A percentile compares a stretch with the other conserved stretches of the same genome.
Evolutionary conservation across 2,329 filamentous ascomycete genomes (phyloP).

Genomic region (Ophiostoma tasmaniense): DNA sequence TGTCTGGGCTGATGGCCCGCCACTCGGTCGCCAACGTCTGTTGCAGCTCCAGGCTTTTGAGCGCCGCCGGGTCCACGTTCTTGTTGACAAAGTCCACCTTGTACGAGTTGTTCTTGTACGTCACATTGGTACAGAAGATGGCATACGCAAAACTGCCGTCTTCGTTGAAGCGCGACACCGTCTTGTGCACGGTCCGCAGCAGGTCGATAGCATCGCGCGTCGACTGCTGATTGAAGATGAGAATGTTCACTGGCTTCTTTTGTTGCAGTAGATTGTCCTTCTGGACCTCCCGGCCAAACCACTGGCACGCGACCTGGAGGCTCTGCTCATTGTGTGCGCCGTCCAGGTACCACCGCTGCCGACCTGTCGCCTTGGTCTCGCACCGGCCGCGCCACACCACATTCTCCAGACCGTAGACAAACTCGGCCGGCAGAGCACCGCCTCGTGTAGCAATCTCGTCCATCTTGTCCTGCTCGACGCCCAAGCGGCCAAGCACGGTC

Average conservation of each 20-base stretch:
- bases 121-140: constrained; percentile 37
- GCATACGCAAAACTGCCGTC: constrained; percentile 55
- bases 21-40: constrained; percentile 43
- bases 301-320: constrained; percentile 63
- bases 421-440: constrained; percentile 40
- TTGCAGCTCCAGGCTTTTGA: constrained; percentile 44
- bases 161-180: constrained; percentile 22
- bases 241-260: constrained; percentile 29
- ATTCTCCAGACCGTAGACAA: constrained; percentile 55
- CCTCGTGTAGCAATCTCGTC: not conserved
- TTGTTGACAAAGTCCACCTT: constrained; percentile 51
- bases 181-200: constrained; percentile 40
- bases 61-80: constrained; percentile 42
- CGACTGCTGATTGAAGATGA: constrained; percentile 92
- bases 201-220: constrained; percentile 64
- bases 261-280: not conserved
- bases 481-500: constrained; percentile 37
- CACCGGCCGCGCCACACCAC: constrained; percentile 69
- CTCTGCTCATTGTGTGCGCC: constrained; percentile 84
- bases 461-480: constrained; percentile 32
- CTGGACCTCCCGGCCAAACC: constrained; percentile 52
- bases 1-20: constrained; percentile 37
- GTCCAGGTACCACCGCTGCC: constrained; percentile 70
- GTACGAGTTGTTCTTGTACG: constrained; percentile 41
- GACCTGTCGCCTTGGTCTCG: constrained; percentile 47